These are phyloP conservation scores for Sarcomyxa edulis DNA, from an alignment of 768 basidiomycete species.

Conservation along the genomic window DNA sequence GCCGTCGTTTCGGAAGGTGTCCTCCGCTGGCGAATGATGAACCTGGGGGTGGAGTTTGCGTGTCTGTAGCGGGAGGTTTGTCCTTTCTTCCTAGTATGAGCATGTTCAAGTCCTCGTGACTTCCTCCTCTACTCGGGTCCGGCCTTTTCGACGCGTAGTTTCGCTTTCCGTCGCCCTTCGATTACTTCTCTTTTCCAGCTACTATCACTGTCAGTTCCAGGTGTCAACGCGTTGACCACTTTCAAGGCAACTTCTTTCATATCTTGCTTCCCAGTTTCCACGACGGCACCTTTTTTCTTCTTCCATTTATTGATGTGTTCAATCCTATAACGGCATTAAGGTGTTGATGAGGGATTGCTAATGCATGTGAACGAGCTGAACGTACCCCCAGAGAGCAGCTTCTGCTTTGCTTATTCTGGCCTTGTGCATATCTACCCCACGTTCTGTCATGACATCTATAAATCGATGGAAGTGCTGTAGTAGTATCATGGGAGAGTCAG, in stretches of 20 bases:
- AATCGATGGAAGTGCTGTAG: constrained; percentile 55
- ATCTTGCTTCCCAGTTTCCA: constrained; percentile 27
- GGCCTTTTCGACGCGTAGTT: too few species aligned
- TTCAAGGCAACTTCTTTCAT: constrained; percentile 20
- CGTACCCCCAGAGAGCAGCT: constrained; percentile 49
- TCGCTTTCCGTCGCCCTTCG: too few species aligned
- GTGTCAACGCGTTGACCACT: constrained; percentile 11
- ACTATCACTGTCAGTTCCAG: too few species aligned
- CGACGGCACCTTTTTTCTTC: constrained; percentile 28
- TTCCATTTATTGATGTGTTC: constrained; percentile 41
- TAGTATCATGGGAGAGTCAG: too few species aligned
- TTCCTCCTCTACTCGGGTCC: too few species aligned
- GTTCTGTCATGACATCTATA: constrained; percentile 42
- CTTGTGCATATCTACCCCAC: constrained; percentile 54
- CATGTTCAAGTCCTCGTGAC: too few species aligned
- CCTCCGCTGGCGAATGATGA: too few species aligned
- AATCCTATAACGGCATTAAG: constrained; percentile 26
- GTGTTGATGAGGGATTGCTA: not conserved
- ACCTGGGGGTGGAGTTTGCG: too few species aligned
- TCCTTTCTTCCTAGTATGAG: too few species aligned
- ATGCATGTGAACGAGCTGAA: not conserved
- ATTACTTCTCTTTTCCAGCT: constrained; percentile 28
- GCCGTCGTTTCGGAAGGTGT: too few species aligned
- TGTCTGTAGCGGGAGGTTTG: too few species aligned
- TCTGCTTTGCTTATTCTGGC: constrained; percentile 60